Evolutionary conservation across 176 grass and related monocot species (phyloP), one percentile per base, ranked within the genome.

Genomic region (Musa troglodytarum): DNA sequence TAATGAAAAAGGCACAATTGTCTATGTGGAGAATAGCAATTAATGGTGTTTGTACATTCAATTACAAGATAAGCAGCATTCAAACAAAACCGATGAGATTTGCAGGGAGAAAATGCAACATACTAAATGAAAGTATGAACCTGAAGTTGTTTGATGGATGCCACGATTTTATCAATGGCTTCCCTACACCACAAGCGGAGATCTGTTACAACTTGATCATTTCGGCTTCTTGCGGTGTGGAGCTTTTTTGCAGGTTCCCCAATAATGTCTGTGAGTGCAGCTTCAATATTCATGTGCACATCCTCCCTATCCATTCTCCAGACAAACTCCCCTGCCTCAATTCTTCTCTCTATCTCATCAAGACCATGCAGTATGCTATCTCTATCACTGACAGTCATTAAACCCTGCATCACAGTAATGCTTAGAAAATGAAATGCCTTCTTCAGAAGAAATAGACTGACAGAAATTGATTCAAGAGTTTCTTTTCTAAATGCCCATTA

Each of bases 211-310:
- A 99, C 89, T 85, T 99, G 95, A 56, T 99, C 95, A 74, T 93
- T 99, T 54, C 95, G 90, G 81, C 95, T 91, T 80, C 95, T 88
- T 49, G 95, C 95, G 51, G 95, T 99, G 24, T 99, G 90, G 50
- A 99, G 74, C 52, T 99, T 99, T 84, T 99, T 99, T 10, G 95
- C 95, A 1, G 95, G 95, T 73, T 99, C 95, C 73, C 95, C 95
- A 21, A 99, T 86, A 78, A 77, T 86, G 22, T 99, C 95, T 28
- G 92, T 99, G 10, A 99, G 77, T 79, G 90, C 86, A 28, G 95
- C 95, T 77, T 99, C 95, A 66, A 99, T 99, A 76, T 99, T 94
- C 90, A 99, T 99, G 78, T 99, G 95, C 14, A 99, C 95, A 14
- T 99, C 95, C 81, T 94, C 90, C 78, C 79, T 71, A 70, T 99